These are phyloP conservation scores for Phlebiopsis flavidoalba DNA, from an alignment of 768 basidiomycete species.

Conservation along the genomic window DNA sequence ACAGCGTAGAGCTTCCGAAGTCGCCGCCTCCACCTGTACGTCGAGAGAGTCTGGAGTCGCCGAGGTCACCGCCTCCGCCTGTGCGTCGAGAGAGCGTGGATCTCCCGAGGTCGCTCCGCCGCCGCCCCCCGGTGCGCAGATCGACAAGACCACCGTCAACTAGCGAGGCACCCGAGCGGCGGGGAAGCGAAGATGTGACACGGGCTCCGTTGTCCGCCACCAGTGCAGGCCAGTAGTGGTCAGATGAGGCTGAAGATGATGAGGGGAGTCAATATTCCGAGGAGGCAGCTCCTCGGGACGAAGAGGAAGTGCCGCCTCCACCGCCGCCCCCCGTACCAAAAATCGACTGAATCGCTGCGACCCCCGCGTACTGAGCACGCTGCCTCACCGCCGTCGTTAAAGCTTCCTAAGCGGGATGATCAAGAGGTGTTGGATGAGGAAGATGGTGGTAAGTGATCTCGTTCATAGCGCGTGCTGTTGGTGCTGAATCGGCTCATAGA, in stretches of 20 bases:
- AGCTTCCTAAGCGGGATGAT: background rate
- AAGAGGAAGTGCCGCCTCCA: slow-evolving; percentile 2
- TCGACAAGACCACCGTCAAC: slow-evolving; percentile 3
- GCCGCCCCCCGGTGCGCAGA: slow-evolving; percentile 9
- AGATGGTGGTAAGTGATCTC: slow-evolving; percentile 47
- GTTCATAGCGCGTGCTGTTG: background rate
- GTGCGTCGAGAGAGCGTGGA: slow-evolving; percentile 6
- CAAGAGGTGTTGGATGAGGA: slow-evolving; percentile 47
- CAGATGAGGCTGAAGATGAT: background rate
- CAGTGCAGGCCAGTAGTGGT: background rate
- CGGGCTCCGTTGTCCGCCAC: background rate
- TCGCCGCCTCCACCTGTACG: too few relatives aligned
- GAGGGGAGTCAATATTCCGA: background rate
- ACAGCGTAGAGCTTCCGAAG: too few relatives aligned
- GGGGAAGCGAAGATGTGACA: background rate
- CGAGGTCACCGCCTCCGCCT: background rate
- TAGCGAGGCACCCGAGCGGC: background rate
- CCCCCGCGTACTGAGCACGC: background rate
- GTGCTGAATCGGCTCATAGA: slow-evolving; percentile 37
- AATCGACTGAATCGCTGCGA: background rate
- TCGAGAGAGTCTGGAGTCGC: background rate
- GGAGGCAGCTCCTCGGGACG: background rate
- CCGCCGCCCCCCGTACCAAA: slow-evolving; percentile 23
- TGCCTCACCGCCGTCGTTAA: background rate
- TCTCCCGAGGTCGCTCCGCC: slow-evolving; percentile 14